Evolutionary conservation across 202 grass and related monocot genomes (phyloP).

Genomic region (Eragrostis tef): DNA sequence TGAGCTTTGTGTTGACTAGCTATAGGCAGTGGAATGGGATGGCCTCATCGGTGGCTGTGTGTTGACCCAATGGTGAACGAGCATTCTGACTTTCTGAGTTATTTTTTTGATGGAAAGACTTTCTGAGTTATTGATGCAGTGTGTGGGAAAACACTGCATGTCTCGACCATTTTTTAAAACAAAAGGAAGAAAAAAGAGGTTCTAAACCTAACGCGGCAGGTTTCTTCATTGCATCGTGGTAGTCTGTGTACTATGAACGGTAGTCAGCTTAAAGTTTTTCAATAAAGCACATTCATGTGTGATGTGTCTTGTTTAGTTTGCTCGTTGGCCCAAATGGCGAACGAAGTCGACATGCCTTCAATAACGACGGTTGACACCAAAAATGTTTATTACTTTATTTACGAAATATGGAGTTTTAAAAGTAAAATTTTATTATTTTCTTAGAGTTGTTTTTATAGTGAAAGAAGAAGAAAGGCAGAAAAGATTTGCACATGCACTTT

Average conservation of each 20-base stretch:
- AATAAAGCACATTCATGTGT: too few relatives aligned
- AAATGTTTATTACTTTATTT: neutral
- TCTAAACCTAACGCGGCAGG: neutral
- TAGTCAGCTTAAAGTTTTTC: neutral
- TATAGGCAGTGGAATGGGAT: neutral
- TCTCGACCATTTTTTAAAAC: neutral
- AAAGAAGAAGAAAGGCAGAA: too few relatives aligned
- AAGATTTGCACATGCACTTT: too few relatives aligned
- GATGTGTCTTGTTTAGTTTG: neutral
- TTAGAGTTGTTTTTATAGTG: too few relatives aligned
- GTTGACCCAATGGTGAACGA: neutral
- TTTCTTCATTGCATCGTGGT: neutral
- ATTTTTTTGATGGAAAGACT: too few relatives aligned
- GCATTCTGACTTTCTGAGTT: neutral
- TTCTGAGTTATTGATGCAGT: neutral
- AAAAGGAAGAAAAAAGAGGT: too few relatives aligned
- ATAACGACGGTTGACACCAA: neutral
- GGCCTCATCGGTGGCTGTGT: neutral
- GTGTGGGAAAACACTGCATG: neutral
- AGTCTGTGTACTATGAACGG: neutral
- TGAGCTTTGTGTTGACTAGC: slow-evolving; percentile 19
- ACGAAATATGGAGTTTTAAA: neutral
- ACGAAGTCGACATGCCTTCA: neutral
- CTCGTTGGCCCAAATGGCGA: neutral
- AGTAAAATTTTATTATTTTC: too few relatives aligned